These are phyloP conservation scores for Penicillium sp. DNA, from an alignment of 2,329 filamentous ascomycete species.

Conservation along the genomic window DNA sequence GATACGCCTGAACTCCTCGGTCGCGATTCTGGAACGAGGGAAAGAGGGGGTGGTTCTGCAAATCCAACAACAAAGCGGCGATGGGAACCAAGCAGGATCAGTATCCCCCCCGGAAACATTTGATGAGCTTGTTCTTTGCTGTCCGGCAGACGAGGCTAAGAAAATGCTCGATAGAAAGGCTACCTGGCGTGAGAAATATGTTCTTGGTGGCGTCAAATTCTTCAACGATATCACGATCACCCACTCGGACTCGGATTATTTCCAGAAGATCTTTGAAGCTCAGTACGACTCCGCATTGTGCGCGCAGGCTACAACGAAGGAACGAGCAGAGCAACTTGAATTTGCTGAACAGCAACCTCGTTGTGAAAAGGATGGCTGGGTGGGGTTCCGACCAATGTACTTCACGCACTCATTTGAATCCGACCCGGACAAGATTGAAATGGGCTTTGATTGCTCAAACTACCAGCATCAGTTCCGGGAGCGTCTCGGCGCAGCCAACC, in stretches of 20 bases:
- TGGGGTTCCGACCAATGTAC: conserved; percentile 65
- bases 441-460: conserved; percentile 75
- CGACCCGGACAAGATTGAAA: conserved; percentile 62
- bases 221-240: conserved; percentile 68
- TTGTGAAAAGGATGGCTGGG: conserved; percentile 44
- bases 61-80: conserved; percentile 29
- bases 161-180: conserved; percentile 59
- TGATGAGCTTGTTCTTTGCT: conserved; percentile 66
- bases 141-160: conserved; percentile 61
- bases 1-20: conserved; percentile 51
- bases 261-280: conserved; percentile 64
- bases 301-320: conserved; percentile 52
- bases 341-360: conserved; percentile 52
- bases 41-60: conserved; percentile 58
- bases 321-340: conserved; percentile 52
- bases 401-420: conserved; percentile 63
- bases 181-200: conserved; percentile 66
- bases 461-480: conserved; percentile 74
- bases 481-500: conserved; percentile 35
- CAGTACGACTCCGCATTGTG: conserved; percentile 59
- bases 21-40: conserved; percentile 55
- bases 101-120: conserved; percentile 54
- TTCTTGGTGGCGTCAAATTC: conserved; percentile 73
- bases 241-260: conserved; percentile 63
- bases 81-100: conserved; percentile 9